Base-by-base conservation (phyloP, 495 filamentous ascomycete species). In the Aspergillus biplanus region DNA sequence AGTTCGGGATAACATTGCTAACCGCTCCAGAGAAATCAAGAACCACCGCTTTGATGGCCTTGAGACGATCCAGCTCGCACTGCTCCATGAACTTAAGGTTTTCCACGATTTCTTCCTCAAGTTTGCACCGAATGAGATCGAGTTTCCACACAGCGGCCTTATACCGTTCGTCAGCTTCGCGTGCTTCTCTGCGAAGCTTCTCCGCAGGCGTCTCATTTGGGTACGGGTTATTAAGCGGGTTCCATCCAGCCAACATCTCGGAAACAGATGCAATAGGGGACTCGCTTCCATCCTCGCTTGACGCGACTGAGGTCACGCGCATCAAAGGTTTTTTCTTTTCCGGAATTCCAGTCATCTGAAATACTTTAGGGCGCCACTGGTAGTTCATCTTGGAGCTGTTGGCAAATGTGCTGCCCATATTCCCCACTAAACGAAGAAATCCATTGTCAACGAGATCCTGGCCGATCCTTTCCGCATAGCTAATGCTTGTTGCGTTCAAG, bases 331-430 rank as follows among this genome's bases (percentile, higher is more conserved):
- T 86, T 74, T 93, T 96, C 80, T 91, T 96, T 73, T 96, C 92
- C 1, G 91, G 92, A 50, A 97, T 82, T 4, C 93, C 93, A 33
- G 92, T 87, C 46, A 92, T 73, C 71, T 97, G 88, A 76, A 97
- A 98, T 0, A 89, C 90, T 75, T 91, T 96, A 3, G 93, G 85
- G 48, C 91, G 88, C 96, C 96, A 99, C 74, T 99, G 95, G 73
- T 98, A 99, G 71, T 90, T 90, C 87, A 98, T 89, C 78, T 90
- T 93, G 49, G 93, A 93, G 79, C 92, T 97, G 77, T 99, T 99
- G 62, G 93, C 92, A 69, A 99, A 99, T 8, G 89, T 91, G 73
- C 86, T 98, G 33, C 96, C 95, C 59, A 99, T 94, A 71, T 91
- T 96, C 53, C 95, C 95, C 64, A 99, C 86, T 67, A 99, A 76